Base-by-base conservation (phyloP, 2,329 filamentous ascomycete genomes). In the Claviceps sp. region DNA sequence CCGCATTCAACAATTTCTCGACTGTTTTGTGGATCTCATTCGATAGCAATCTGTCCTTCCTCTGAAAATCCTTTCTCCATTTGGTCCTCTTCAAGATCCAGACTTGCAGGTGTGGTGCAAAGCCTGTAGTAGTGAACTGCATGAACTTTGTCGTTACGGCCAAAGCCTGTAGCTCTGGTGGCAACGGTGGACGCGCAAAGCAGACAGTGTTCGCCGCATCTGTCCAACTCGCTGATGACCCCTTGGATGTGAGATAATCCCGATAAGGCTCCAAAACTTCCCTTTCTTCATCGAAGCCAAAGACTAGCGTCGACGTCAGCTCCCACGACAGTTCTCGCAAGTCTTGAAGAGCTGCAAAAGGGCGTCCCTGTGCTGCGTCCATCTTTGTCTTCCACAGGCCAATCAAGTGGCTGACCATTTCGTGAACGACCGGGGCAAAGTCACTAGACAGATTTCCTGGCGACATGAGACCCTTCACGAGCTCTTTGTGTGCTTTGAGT, bases 311-410 rank as follows among this genome's bases (percentile, higher is more conserved):
- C 38, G 22, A 24, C 2, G 69, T 64, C 34, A 65, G 62, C 11
- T 68, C 66, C 1, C 67, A 56, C 0, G 61, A 55, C 0, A 59
- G 54, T 20, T 64, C 57, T 18, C 60, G 57, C 1, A 70, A 58
- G 43, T 70, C 66, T 14, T 56, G 43, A 0, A 53, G 48, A 1
- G 60, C 60, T 2, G 60, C 55, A 37, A 70, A 70, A 1, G 64
- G 63, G 1, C 57, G 47, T 4, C 62, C 61, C 0, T 55, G 48
- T 8, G 62, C 58, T 0, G 63, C 2, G 1, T 50, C 22, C 2
- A 54, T 48, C 51, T 70, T 69, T 6, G 58, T 37, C 9, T 50
- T 48, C 66, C 66, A 68, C 8, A 70, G 56, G 9, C 62, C 57
- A 8, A 69, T 46, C 9, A 68, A 55, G 9, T 55, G 53, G 8